phyloP scores from a whole-genome alignment of 2,329 filamentous ascomycete genomes.

The Fusarium clavum region DNA sequence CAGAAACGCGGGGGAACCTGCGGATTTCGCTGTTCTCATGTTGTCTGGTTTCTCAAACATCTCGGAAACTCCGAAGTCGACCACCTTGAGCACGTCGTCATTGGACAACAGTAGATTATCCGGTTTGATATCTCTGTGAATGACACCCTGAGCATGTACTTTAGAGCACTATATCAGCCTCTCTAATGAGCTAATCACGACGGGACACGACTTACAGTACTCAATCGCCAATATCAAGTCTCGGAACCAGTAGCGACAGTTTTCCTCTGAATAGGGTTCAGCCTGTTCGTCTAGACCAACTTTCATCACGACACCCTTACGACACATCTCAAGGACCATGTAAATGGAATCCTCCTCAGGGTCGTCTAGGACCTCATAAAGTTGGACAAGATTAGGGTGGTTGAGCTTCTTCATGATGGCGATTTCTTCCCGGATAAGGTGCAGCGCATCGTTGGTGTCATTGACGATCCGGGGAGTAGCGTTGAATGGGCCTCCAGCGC shows the following conservation, averaged over 20 bases:
- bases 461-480: conserved; percentile 55
- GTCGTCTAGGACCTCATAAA: conserved; percentile 96
- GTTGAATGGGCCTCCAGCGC: conserved; percentile 43
- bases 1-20: conserved; percentile 93
- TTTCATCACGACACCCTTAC: conserved; percentile 97
- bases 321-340: conserved; percentile 99
- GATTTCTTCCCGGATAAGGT: conserved; percentile 93
- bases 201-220: conserved; percentile 71
- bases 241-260: conserved; percentile 91
- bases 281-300: conserved; percentile 87
- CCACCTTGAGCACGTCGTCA: conserved; percentile 94
- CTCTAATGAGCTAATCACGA: no score
- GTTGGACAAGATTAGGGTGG: conserved; percentile 90
- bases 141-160: conserved; percentile 94
- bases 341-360: conserved; percentile 95
- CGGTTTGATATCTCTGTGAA: conserved; percentile 97
- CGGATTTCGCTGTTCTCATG: conserved; percentile 93
- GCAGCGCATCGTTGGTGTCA: conserved; percentile 77
- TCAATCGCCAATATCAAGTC: conserved; percentile 96
- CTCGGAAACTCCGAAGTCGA: conserved; percentile 98
- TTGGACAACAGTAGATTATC: conserved; percentile 92
- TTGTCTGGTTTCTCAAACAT: conserved; percentile 90
- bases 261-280: conserved; percentile 83
- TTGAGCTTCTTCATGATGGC: conserved; percentile 99
- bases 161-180: conserved; percentile 1